These are phyloP conservation scores for Saccharomycopsis schoenii DNA, from an alignment of 805 yeast species.

Conservation along the genomic window DNA sequence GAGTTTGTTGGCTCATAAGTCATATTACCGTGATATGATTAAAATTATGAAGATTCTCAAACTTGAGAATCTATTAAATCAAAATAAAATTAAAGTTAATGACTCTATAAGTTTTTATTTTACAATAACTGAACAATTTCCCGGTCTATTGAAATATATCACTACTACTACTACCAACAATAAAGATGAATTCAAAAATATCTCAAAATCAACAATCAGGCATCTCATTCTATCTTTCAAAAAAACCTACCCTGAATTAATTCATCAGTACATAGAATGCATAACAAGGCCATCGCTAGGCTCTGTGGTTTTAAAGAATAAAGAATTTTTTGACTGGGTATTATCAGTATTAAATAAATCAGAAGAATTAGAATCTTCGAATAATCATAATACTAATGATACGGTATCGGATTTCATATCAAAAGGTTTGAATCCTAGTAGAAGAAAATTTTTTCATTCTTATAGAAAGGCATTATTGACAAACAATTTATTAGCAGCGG, in stretches of 20 bases:
- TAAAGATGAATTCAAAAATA: background rate
- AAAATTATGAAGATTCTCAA: constrained; percentile 9
- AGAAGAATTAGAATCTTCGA: background rate
- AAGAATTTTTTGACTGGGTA: background rate
- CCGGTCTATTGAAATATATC: constrained; percentile 2
- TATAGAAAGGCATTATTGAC: background rate
- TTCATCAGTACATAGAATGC: background rate
- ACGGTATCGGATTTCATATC: background rate
- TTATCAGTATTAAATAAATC: background rate
- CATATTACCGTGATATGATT: constrained; percentile 8
- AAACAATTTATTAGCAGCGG: background rate
- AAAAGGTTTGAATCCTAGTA: background rate
- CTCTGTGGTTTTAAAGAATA: background rate
- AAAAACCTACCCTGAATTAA: background rate
- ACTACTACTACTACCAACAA: background rate
- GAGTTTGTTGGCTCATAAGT: constrained; percentile 3
- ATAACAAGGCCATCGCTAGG: background rate
- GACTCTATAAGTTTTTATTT: constrained; percentile 6
- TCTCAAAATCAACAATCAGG: background rate
- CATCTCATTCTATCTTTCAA: background rate
- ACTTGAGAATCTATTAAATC: background rate
- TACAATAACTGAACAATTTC: constrained; percentile 8
- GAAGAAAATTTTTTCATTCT: background rate
- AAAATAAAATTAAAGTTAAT: background rate
- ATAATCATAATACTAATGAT: background rate